phyloP scores from a whole-genome alignment of 139 green algal genomes.

The Picochlorum sp. region DNA sequence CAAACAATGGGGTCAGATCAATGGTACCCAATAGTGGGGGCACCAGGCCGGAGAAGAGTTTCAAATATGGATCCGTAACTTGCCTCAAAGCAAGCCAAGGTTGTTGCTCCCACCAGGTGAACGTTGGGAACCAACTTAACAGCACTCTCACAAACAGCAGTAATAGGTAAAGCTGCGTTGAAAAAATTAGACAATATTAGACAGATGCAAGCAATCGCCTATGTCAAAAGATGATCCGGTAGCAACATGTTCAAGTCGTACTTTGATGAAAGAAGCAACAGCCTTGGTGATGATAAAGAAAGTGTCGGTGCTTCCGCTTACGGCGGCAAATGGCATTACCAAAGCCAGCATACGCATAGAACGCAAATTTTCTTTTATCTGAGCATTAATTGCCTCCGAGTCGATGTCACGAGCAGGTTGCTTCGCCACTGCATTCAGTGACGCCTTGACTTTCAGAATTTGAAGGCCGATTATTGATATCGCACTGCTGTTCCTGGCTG shows the following conservation, averaged over 20 bases:
- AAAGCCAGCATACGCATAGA: constrained; percentile 22
- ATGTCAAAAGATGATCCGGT: neutral
- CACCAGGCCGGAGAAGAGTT: constrained; percentile 89
- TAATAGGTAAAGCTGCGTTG: constrained; percentile 91
- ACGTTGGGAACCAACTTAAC: constrained; percentile 90
- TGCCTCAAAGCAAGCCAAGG: constrained; percentile 84
- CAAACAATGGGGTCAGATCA: constrained; percentile 93
- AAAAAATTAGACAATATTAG: constrained; percentile 1
- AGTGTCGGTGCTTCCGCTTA: constrained; percentile 11
- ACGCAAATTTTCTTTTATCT: constrained; percentile 21
- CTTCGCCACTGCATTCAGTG: neutral
- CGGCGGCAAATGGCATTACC: constrained; percentile 41
- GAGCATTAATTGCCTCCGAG: constrained; percentile 10
- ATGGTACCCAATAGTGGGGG: constrained; percentile 89
- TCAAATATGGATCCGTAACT: constrained; percentile 95
- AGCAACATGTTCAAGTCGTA: neutral
- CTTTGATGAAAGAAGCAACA: constrained; percentile 44
- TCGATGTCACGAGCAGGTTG: neutral
- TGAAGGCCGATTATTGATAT: too few species aligned
- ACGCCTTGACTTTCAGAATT: neutral
- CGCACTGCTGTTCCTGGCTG: neutral
- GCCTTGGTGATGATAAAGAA: constrained; percentile 38
- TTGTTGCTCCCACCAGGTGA: constrained; percentile 83
- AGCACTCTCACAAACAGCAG: constrained; percentile 91
- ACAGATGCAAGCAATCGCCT: neutral